phyloP scores from a whole-genome alignment of 495 filamentous ascomycete species.

The Peziza echinospora region DNA sequence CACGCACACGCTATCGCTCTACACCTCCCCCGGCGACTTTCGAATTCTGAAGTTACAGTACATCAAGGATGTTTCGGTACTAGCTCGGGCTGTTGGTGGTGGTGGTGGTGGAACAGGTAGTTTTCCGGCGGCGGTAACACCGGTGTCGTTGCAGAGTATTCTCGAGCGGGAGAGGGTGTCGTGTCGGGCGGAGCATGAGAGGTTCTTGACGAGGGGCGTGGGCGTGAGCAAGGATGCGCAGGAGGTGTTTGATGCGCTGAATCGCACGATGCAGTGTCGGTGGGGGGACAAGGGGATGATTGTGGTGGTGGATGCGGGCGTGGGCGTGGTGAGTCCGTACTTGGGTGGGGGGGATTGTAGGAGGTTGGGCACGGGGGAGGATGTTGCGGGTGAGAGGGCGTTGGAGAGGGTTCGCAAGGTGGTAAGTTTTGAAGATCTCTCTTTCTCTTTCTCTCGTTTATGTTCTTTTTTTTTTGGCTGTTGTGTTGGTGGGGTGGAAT shows the following conservation, averaged over 20 bases:
- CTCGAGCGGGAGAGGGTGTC: constrained; percentile 29
- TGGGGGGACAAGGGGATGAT: constrained; percentile 43
- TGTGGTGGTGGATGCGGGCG: constrained; percentile 44
- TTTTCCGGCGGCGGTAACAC: constrained; percentile 29
- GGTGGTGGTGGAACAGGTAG: constrained; percentile 32
- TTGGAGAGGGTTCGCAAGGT: constrained; percentile 41
- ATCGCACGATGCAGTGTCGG: constrained; percentile 38
- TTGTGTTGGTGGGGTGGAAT: too few relatives aligned
- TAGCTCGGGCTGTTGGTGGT: constrained; percentile 25
- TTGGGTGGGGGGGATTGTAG: background rate
- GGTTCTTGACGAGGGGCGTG: constrained; percentile 33
- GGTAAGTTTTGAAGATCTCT: constrained; percentile 25
- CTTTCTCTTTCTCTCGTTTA: background rate
- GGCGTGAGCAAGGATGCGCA: constrained; percentile 44
- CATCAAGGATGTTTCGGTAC: constrained; percentile 36
- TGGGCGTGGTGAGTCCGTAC: constrained; percentile 18
- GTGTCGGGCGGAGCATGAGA: constrained; percentile 31
- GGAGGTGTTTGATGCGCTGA: constrained; percentile 46
- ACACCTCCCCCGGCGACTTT: constrained; percentile 25
- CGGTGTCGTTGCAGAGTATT: background rate
- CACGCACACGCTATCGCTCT: constrained; percentile 40
- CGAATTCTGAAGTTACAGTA: constrained; percentile 42
- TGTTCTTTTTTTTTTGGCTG: background rate
- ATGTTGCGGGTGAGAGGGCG: constrained; percentile 26
- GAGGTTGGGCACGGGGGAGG: constrained; percentile 30